Evolutionary conservation across 2,329 filamentous ascomycete genomes (phyloP), one percentile per base, ranked within the genome.

Genomic region (Aspergillus floridensis): DNA sequence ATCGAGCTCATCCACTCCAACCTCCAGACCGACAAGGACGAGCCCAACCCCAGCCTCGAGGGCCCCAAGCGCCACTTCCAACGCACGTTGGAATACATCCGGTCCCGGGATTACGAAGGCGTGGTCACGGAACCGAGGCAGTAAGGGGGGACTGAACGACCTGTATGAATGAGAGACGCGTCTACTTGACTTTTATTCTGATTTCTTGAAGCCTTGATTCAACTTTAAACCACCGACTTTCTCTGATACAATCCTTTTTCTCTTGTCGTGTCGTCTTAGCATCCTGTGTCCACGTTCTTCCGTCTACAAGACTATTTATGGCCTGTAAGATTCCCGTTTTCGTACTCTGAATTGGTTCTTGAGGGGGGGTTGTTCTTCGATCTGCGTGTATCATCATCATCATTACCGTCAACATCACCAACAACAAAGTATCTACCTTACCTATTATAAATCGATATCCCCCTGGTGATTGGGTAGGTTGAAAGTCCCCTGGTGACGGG

Each of bases 1-100:
- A 98, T 99, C 72, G 95, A 99, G 79, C 86, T 99, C 64, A 98
- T 99, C 71, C 93, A 99, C 77, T 96, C 92, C 22, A 99, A 99
- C 73, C 83, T 99, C 32, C 88, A 89, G 65, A 92, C 89, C 58
- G 95, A 91, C 72, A 91, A 95, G 48, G 74, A 76, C 6, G 72
- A 76, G 38, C 71, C 76, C 68, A 91, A 90, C 32, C 85, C 88
- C 0, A 89, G 88, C 22, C 84, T 98, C 53, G 95, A 99, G 72
- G 92, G 88, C 64, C 96, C 95, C 63, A 90, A 89, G 75, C 92
- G 91, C 71, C 95, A 99, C 77, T 99, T 99, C 78, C 86, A 96
- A 76, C 87, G 96, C 65, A 99, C 95, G 5, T 81, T 99, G 69
- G 93, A 97, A 63, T 96, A 97, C 72, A 98, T 99, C 70, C 86